Base-by-base conservation (phyloP, 805 yeast genomes). In the Pichia thaimueangensis region DNA sequence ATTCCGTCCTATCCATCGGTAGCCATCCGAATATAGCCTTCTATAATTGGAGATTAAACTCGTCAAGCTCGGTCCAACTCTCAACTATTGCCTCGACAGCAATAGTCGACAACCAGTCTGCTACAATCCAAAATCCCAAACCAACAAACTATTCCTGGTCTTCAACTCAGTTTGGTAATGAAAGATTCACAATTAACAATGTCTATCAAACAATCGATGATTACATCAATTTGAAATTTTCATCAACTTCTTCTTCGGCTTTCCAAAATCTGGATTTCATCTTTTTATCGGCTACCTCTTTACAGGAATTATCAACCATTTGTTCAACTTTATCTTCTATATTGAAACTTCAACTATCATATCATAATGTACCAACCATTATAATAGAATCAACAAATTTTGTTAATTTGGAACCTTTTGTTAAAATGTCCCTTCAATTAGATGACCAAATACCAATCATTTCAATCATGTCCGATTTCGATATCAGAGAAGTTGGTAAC, bases 331-430 rank as follows among this genome's bases (percentile, higher is more conserved):
- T 76, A 35, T 51, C 62, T 6, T 57, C 68, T 0, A 47, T 69
- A 21, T 48, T 74, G 29, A 63, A 62, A 38, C 23, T 34, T 13
- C 61, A 59, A 41, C 16, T 53, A 5, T 35, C 47, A 5, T 37
- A 42, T 19, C 49, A 47, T 15, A 58, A 58, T 47, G 71, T 57
- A 31, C 71, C 87, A 21, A 64, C 78, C 27, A 63, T 84, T 3
- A 63, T 83, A 21, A 63, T 84, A 29, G 94, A 84, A 61, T 73
- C 80, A 37, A 76, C 86, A 2, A 86, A 86, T 4, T 83, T 74
- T 56, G 75, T 84, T 43, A 81, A 81, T 57, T 59, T 84, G 40
- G 91, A 84, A 58, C 83, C 85, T 7, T 82, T 82, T 56, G 71
- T 50, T 30, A 68, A 65, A 49, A 64, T 75, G 58, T 62, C 62